A percentile compares a stretch with the other conserved stretches of the same genome.
Evolutionary conservation across 768 basidiomycete species (phyloP).

Genomic region (Lactifluus echinatus): DNA sequence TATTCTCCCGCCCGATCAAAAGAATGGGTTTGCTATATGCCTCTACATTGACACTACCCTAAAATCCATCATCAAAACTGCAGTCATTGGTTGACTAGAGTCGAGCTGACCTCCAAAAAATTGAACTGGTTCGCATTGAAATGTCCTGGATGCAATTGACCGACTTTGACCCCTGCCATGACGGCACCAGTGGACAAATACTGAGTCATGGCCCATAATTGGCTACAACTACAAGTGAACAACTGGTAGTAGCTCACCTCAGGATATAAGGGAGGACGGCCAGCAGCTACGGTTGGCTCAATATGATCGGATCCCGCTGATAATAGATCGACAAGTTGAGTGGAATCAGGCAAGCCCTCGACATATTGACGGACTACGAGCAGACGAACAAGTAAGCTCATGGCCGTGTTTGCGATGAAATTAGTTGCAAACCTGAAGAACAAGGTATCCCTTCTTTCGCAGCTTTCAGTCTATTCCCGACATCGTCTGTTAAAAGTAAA

Average conservation of each 20-base stretch:
- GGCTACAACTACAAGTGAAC: not conserved
- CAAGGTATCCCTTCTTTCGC: slow-evolving; percentile 51
- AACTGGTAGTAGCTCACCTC: slow-evolving; percentile 42
- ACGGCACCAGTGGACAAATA: slow-evolving; percentile 69
- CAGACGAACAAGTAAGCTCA: not conserved
- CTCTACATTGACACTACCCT: slow-evolving; percentile 77
- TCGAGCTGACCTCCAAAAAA: slow-evolving; percentile 74
- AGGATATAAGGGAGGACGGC: slow-evolving; percentile 54
- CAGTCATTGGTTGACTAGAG: not conserved
- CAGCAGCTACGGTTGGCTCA: slow-evolving; percentile 49
- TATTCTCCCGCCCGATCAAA: slow-evolving; percentile 80
- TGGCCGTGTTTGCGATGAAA: not conserved
- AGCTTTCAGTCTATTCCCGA: slow-evolving; percentile 72
- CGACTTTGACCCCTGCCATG: slow-evolving; percentile 76
- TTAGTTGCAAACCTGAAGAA: slow-evolving; percentile 44
- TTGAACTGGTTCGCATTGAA: slow-evolving; percentile 96
- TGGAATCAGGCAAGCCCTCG: slow-evolving; percentile 56
- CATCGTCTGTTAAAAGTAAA: slow-evolving; percentile 85
- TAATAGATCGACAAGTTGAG: slow-evolving; percentile 71
- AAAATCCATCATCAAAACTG: not conserved
- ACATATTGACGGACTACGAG: slow-evolving; percentile 69
- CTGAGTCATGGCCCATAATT: slow-evolving; percentile 32
- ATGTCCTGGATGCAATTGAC: slow-evolving; percentile 81
- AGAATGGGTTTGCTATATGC: slow-evolving; percentile 71
- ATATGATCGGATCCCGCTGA: slow-evolving; percentile 59